These are phyloP conservation scores for Sporothrix mexicana DNA, from an alignment of 2,329 filamentous ascomycete genomes.

Conservation along the genomic window DNA sequence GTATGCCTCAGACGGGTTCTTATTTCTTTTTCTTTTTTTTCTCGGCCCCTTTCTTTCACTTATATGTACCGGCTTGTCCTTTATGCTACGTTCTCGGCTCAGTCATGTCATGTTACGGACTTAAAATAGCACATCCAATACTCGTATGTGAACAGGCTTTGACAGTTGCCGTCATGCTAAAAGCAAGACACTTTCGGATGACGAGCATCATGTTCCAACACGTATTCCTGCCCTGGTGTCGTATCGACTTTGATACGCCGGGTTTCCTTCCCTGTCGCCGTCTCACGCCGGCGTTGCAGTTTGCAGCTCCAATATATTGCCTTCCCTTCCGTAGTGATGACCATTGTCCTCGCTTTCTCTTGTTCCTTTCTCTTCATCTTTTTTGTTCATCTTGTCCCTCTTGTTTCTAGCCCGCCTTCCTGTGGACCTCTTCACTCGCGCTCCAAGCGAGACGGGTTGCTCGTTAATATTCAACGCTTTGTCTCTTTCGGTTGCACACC, in stretches of 20 bases:
- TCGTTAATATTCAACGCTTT: slow-evolving; percentile 13
- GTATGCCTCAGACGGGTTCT: neutral
- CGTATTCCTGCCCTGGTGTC: neutral
- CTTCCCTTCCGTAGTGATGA: neutral
- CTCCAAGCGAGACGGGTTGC: neutral
- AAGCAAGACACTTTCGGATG: slow-evolving; percentile 9
- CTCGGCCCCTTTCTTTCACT: neutral
- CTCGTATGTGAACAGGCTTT: neutral
- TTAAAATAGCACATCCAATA: slow-evolving; percentile 16
- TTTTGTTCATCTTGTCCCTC: neutral
- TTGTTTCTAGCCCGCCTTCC: neutral
- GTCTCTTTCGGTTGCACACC: slow-evolving; percentile 5
- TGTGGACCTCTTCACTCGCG: neutral
- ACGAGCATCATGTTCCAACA: neutral
- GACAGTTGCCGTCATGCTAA: neutral
- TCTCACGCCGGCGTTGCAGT: neutral
- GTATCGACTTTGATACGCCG: no score
- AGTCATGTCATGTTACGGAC: slow-evolving; percentile 5
- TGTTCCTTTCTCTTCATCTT: neutral
- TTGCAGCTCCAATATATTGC: slow-evolving; percentile 11
- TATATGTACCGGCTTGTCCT: neutral
- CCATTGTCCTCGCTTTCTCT: neutral
- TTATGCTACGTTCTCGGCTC: neutral
- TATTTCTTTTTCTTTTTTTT: no score
- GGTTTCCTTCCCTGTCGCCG: neutral